These are phyloP conservation scores for Rhododendron ferrugineum DNA, from an alignment of 148 eudicot species.

Conservation along the genomic window DNA sequence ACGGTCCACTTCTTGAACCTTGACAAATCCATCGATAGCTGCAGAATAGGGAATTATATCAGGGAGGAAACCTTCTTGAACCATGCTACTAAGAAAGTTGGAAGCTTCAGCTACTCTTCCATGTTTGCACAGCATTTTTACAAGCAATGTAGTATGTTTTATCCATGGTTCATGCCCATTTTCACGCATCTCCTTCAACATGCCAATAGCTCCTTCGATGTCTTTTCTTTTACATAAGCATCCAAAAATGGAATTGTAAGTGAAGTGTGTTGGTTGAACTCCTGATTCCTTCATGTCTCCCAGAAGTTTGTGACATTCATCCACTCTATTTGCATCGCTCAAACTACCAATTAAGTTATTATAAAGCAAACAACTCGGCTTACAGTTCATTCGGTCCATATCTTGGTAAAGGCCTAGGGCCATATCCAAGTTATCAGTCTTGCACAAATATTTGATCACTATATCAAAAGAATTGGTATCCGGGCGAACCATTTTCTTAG, in stretches of 20 bases:
- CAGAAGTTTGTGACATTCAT: conserved; percentile 51
- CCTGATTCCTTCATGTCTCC: conserved; percentile 66
- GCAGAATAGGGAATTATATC: conserved; percentile 68
- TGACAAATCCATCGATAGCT: conserved; percentile 54
- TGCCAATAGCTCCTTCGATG: conserved; percentile 42
- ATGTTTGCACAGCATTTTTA: conserved; percentile 49
- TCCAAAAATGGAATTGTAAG: conserved; percentile 21
- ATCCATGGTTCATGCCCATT: conserved; percentile 82
- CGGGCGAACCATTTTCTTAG: conserved; percentile 24
- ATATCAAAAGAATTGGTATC: conserved; percentile 46
- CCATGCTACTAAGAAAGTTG: conserved; percentile 54
- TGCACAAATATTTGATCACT: conserved; percentile 54
- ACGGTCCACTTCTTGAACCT: conserved; percentile 47
- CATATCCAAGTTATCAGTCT: conserved; percentile 41
- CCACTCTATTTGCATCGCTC: conserved; percentile 44
- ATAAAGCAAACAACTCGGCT: conserved; percentile 44
- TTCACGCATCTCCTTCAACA: conserved; percentile 66
- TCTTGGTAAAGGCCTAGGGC: conserved; percentile 56
- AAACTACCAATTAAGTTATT: conserved; percentile 63
- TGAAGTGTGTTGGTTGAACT: conserved; percentile 22
- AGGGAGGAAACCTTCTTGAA: conserved; percentile 57
- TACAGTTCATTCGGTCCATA: conserved; percentile 51
- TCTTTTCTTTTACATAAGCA: conserved; percentile 35
- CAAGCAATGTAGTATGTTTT: conserved; percentile 70
- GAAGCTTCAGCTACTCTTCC: conserved; percentile 58